phyloP scores from a whole-genome alignment of 495 filamentous ascomycete species.

The Trichoderma orchidacearum region DNA sequence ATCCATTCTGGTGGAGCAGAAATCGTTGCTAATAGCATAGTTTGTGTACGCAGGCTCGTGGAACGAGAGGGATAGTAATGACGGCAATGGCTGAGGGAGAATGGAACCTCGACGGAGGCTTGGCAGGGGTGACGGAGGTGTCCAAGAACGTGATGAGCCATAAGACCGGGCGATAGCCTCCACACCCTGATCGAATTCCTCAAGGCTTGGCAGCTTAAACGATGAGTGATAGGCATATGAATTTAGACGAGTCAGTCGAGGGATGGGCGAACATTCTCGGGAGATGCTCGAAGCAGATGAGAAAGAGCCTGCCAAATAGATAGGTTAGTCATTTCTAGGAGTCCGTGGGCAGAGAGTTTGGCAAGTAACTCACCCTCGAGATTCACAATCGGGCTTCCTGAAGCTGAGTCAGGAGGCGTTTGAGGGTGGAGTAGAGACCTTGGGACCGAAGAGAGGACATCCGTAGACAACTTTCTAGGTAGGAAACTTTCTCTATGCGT shows the following conservation, averaged over 20 bases:
- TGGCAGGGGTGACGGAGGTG: background rate
- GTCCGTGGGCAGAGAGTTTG: background rate
- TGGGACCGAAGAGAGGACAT: background rate
- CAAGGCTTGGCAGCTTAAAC: background rate
- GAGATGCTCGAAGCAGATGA: background rate
- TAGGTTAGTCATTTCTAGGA: background rate
- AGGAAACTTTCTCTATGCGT: background rate
- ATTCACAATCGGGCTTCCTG: background rate
- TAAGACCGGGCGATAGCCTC: background rate
- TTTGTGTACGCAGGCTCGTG: background rate
- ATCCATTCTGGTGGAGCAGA: background rate
- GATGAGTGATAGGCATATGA: background rate
- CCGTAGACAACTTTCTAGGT: background rate
- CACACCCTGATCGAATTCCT: slow-evolving; percentile 1
- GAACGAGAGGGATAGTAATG: background rate
- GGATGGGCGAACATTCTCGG: background rate
- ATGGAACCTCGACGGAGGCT: background rate
- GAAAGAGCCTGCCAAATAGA: background rate
- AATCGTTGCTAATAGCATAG: background rate
- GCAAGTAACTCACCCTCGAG: background rate
- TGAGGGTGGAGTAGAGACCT: background rate
- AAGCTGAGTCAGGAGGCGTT: slow-evolving; percentile 2
- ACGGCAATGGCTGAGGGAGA: background rate
- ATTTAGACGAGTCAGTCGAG: background rate
- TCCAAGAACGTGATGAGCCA: background rate